Base-by-base conservation (phyloP, 2,329 filamentous ascomycete species). In the Exophiala sp. region DNA sequence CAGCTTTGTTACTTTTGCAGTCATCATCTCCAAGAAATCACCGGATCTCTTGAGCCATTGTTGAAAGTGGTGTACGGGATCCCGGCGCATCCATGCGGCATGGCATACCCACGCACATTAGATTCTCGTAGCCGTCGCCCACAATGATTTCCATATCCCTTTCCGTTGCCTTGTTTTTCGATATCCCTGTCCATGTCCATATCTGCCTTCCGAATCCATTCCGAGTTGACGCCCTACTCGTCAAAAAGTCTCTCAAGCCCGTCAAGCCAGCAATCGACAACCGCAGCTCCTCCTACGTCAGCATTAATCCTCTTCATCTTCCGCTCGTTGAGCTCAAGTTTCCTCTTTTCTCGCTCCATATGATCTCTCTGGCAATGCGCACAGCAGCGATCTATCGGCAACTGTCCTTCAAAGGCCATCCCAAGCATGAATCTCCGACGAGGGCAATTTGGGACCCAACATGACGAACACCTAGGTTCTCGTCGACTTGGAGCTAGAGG, bases 371-470 rank as follows among this genome's bases (percentile, higher is more conserved):
- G 52, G 21, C 55, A 58, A 1, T 22, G 46, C 6, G 30, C 7
- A 47, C 55, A 58, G 49, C 55, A 58, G 18, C 50, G 46, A 11
- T 58, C 55, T n/a, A 24, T 49, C 2, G 49, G 32, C 34, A 58
- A 34, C 14, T 43, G 46, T 21, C 50, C 23, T 29, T 50, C 52
- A 16, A 48, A 55, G 7, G 50, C 55, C 27, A 53, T 35, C 18
- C 49, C 46, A 8, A 53, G 44, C n/a, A 55, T 44, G 24, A 43
- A 53, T 6, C 23, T 30, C 6, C 47, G 43, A 11, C 50, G 43
- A 11, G 46, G 50, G 39, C 44, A 53, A 22, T 50, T 49, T 16
- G 55, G 52, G 13, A 55, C 47, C 55, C 55, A 58, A 37, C 52
- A 58, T 3, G 42, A 35, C 2, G 46, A 41, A 35, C 55, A 55